A percentile compares a stretch with the other conserved stretches of the same genome.
phyloP scores from a whole-genome alignment of 78 protist species.

The Chrysochromulina parva region DNA sequence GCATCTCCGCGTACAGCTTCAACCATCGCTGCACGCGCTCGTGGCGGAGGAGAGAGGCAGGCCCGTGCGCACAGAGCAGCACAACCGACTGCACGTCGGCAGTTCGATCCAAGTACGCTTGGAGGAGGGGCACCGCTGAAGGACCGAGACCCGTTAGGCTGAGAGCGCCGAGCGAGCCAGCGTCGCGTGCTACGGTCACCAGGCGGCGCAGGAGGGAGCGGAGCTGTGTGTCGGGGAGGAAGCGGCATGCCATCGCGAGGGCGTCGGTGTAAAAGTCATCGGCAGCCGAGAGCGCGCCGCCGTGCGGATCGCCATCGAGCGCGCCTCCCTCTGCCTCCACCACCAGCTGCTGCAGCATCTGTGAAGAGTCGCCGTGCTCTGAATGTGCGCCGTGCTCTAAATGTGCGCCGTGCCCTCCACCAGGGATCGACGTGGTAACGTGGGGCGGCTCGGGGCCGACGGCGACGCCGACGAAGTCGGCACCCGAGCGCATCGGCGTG shows the following conservation, averaged over 20 bases:
- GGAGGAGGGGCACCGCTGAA: conserved; percentile 32
- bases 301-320: too few relatives aligned
- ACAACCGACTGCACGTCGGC: conserved; percentile 81
- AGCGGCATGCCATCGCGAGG: conserved; percentile 67
- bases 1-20: conserved; percentile 68
- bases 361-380: not conserved
- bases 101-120: conserved; percentile 72
- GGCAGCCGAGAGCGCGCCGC: too few relatives aligned
- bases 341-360: not conserved
- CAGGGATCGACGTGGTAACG: too few relatives aligned
- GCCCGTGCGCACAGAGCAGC: not conserved
- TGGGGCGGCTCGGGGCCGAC: not conserved
- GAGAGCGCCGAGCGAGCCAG: too few relatives aligned
- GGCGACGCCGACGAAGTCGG: not conserved
- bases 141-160: not conserved
- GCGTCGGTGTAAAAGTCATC: conserved; percentile 26
- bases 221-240: conserved; percentile 32
- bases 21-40: not conserved
- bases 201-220: not conserved
- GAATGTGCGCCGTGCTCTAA: too few relatives aligned
- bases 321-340: not conserved
- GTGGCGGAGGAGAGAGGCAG: not conserved
- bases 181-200: too few relatives aligned
- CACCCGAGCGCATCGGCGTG: conserved; percentile 30
- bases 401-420: too few relatives aligned